Base-by-base conservation (phyloP, 2,329 filamentous ascomycete species). In the Alternaria arborescens region DNA sequence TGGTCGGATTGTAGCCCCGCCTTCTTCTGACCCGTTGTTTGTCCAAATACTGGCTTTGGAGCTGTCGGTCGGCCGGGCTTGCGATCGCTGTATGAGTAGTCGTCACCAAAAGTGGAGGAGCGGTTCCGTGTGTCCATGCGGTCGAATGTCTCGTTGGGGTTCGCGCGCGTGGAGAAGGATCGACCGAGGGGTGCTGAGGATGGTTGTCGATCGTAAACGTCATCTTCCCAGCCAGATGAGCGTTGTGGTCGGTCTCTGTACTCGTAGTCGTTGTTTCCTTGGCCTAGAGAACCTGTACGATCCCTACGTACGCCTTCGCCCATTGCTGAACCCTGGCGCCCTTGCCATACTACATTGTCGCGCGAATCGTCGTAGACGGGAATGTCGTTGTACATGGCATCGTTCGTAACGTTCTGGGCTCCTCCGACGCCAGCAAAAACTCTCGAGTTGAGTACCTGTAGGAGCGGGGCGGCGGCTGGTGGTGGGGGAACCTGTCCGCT, bases 261-360 rank as follows among this genome's bases (percentile, higher is more conserved):
- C 30, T 82, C 80, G 60, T 84, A 83, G 40, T 82, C 80, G 62
- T 82, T 78, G 38, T 79, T 77, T 46, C 64, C 67, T 3, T 65
- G 62, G 30, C 70, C 67, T 51, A 71, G 57, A 34, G 76, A 76
- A 43, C 82, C 70, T 41, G 80, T 82, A 64, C 79, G 82, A 74
- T 86, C 82, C 52, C 84, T 82, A 47, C 85, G 80, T 7, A 85
- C 78, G 42, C 89, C 89, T 76, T 93, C 90, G 38, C 91, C 90
- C 72, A 87, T 89, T 5, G 89, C 91, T 24, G 84, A 86, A 42
- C 92, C 92, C 52, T 85, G 86, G 61, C 88, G 85, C 42, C 91
- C 91, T 75, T 94, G 90, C 92, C 93, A 97, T 7, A 93, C 89
- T 8, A 92, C 88, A 69, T 94, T 89, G 69, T 97, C 93, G 73